Evolutionary conservation across 1,139 yeast genomes (phyloP).

Genomic region (Candida neerlandica): DNA sequence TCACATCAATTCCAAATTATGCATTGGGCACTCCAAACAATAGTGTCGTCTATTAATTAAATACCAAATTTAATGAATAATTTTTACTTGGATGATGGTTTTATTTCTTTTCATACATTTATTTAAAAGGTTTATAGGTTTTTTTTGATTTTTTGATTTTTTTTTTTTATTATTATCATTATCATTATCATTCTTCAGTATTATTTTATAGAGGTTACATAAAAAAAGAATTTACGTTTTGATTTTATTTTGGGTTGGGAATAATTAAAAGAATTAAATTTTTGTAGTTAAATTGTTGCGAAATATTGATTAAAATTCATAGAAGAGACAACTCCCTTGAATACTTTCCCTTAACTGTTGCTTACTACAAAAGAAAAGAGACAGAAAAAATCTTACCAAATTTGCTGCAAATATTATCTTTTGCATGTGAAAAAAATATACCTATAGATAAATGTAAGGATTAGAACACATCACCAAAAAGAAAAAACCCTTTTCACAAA

Average conservation of each 20-base stretch:
- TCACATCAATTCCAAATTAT: conserved; percentile 9
- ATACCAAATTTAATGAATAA: neutral
- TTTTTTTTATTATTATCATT: no score
- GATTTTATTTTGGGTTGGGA: neutral
- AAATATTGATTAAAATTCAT: neutral
- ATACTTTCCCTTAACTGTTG: neutral
- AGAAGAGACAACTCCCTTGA: neutral
- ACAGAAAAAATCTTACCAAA: neutral
- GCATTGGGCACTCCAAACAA: conserved; percentile 14
- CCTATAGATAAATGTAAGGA: no score
- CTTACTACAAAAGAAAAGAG: neutral
- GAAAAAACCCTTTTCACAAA: neutral
- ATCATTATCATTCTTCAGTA: no score
- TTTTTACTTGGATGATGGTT: neutral
- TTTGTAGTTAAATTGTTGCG: neutral
- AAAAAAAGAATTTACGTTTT: neutral
- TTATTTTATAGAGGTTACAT: neutral
- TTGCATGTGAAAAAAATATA: neutral
- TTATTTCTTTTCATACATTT: neutral
- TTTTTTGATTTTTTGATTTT: neutral
- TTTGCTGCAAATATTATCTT: neutral
- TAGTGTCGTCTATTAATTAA: conserved; percentile 11
- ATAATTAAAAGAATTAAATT: neutral
- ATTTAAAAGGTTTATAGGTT: neutral
- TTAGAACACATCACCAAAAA: no score